Evolutionary conservation across 2,329 filamentous ascomycete genomes (phyloP).

Genomic region (Venturia oleaginea): DNA sequence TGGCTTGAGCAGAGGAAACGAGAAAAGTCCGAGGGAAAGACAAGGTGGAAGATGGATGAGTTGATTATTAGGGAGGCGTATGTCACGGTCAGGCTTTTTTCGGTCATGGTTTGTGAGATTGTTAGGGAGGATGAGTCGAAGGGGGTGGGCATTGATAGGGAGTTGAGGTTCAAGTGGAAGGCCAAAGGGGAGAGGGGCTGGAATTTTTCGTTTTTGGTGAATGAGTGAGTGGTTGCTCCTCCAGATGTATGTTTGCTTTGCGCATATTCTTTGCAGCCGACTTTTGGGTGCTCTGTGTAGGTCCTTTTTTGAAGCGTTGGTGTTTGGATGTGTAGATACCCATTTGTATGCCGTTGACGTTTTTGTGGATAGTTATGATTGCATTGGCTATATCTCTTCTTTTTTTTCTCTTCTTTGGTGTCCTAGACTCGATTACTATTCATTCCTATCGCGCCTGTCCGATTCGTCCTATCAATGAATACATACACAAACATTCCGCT

Average conservation of each 20-base stretch:
- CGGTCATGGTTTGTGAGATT: conserved; percentile 25
- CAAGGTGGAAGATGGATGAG: conserved; percentile 20
- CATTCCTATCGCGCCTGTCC: too few species aligned
- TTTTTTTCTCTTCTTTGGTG: too few species aligned
- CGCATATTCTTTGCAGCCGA: neutral
- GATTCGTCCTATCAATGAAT: too few species aligned
- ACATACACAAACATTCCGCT: neutral
- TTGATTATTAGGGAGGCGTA: conserved; percentile 18
- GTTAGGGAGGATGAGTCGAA: conserved; percentile 27
- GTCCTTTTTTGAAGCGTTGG: neutral
- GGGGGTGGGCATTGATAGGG: conserved; percentile 19
- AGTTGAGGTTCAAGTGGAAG: conserved; percentile 1
- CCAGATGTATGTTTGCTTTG: too few species aligned
- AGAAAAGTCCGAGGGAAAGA: conserved; percentile 13
- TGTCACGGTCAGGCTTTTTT: conserved; percentile 23
- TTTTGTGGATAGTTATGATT: neutral
- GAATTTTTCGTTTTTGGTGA: neutral
- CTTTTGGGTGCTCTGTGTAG: neutral
- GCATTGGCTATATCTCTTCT: neutral
- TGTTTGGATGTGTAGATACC: conserved; percentile 1
- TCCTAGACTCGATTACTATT: too few species aligned
- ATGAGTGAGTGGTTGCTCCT: neutral
- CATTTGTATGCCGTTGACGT: neutral
- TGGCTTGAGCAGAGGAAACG: neutral
- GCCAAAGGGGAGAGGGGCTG: neutral